Conservation (phyloP, 768 basidiomycete genomes). For the Cyathus striatus region DNA sequence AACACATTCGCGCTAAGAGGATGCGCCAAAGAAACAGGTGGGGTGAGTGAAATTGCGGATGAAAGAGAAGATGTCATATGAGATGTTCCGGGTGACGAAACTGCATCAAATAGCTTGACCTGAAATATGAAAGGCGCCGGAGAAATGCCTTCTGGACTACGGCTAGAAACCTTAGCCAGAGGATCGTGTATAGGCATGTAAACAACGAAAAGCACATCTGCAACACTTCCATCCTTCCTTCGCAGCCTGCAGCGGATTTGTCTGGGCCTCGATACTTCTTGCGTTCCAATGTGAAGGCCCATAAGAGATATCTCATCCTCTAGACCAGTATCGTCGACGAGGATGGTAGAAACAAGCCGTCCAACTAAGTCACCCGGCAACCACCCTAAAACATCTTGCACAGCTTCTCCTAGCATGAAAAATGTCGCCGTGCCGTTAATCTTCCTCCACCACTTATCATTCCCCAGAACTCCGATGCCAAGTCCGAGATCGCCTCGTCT, state of each 20-base stretch:
- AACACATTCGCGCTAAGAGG: conserved; percentile 43
- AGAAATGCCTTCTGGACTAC: conserved; percentile 17
- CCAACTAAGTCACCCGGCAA: conserved; percentile 49
- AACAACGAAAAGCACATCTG: conserved; percentile 20
- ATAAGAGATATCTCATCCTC: conserved; percentile 15
- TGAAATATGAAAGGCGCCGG: conserved; percentile 33
- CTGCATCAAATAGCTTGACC: conserved; percentile 22
- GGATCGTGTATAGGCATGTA: conserved; percentile 22
- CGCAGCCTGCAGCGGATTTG: conserved; percentile 29
- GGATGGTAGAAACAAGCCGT: conserved; percentile 32
- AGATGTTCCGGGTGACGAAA: background rate
- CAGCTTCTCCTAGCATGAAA: conserved; percentile 42
- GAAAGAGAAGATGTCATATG: background rate
- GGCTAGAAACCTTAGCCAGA: background rate
- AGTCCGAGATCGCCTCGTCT: conserved; percentile 6
- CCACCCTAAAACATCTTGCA: conserved; percentile 66
- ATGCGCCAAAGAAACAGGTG: conserved; percentile 1
- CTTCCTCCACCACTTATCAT: conserved; percentile 35
- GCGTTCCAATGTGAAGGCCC: conserved; percentile 4
- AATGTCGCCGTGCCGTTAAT: conserved; percentile 25
- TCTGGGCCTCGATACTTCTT: conserved; percentile 13
- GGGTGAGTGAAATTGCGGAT: background rate
- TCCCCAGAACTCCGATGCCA: conserved; percentile 48
- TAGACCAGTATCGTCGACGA: conserved; percentile 19
- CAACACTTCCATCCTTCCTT: conserved; percentile 27